A percentile compares a stretch with the other conserved stretches of the same genome.
Conservation (phyloP, 352 stramenopile species). For the Phytophthora palmivora region DNA sequence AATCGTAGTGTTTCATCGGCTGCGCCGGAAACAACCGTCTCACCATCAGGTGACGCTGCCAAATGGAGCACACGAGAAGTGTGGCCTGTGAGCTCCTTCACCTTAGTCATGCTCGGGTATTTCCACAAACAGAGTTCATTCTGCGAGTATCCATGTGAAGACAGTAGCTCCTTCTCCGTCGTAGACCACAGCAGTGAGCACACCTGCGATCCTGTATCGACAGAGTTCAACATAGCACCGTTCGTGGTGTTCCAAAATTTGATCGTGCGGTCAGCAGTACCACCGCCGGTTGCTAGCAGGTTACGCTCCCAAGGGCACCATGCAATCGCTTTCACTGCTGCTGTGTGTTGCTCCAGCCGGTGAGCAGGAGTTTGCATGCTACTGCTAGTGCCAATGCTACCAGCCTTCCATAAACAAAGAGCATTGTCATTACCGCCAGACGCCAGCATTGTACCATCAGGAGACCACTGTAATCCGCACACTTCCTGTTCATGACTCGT, state of each 20-base stretch:
- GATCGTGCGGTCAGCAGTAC: conserved; percentile 98
- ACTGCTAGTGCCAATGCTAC: conserved; percentile 80
- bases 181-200: conserved; percentile 96
- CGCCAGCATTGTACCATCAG: conserved; percentile 95
- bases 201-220: conserved; percentile 98
- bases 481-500: conserved; percentile 97
- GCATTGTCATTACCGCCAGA: conserved; percentile 98
- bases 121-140: conserved; percentile 99
- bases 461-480: conserved; percentile 97
- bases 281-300: conserved; percentile 96
- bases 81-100: conserved; percentile 98
- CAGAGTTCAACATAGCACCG: conserved; percentile 95
- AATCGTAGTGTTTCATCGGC: conserved; percentile 99
- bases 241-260: conserved; percentile 99
- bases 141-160: conserved; percentile 97
- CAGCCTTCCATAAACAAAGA: conserved; percentile 96
- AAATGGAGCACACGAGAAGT: conserved; percentile 97
- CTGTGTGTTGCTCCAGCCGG: conserved; percentile 95
- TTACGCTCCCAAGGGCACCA: conserved; percentile 99
- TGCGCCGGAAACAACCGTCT: conserved; percentile 97
- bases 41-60: conserved; percentile 96
- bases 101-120: conserved; percentile 98
- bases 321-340: conserved; percentile 98
- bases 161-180: conserved; percentile 95
- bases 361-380: conserved; percentile 70